Base-by-base conservation (phyloP, 2,329 filamentous ascomycete genomes). In the Tolypocladium pustulatum region DNA sequence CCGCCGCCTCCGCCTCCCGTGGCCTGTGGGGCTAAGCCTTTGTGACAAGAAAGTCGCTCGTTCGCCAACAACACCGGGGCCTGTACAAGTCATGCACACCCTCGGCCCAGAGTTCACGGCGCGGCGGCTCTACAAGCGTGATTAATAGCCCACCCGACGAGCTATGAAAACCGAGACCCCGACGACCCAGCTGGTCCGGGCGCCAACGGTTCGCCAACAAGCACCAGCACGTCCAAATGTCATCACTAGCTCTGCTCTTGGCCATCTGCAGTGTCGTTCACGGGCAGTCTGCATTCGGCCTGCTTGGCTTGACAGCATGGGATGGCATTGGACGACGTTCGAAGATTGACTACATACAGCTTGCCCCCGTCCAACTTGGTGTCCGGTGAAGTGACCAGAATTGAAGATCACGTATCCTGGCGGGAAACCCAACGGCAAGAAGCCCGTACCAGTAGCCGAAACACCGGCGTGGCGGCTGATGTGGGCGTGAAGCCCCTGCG, bases 381-480 rank as follows among this genome's bases (percentile, higher is more conserved):
- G 4, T 27, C 25, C 17, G 25, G 15, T 27, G 27, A 10, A 32
- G 10, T 32, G 46, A 30, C 22, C 7, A 12, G n/a, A 15, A 15
- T 15, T 20, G n/a, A n/a, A n/a, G n/a, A n/a, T n/a, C n/a, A n/a
- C n/a, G n/a, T n/a, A n/a, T n/a, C n/a, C n/a, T n/a, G n/a, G n/a
- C 40, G 40, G 40, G 22, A 46, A n/a, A 5, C 22, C n/a, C 41
- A 46, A 25, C 22, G n/a, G 12, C 25, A 13, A 4, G 9, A 34
- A 9, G 10, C 22, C 43, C 25, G 43, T 22, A 49, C 25, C n/a
- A 12, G 41, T 36, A 46, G 56, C 49, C 57, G 32, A 52, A 55
- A 52, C 57, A 43, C 54, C 53, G 57, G 53, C 57, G 53, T 46
- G 46, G 57, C 53, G 57, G 57, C 53, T 55, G 57, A 58, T 22